Base-by-base conservation (phyloP, 768 basidiomycete species). In the Podaxis mareebaensis region DNA sequence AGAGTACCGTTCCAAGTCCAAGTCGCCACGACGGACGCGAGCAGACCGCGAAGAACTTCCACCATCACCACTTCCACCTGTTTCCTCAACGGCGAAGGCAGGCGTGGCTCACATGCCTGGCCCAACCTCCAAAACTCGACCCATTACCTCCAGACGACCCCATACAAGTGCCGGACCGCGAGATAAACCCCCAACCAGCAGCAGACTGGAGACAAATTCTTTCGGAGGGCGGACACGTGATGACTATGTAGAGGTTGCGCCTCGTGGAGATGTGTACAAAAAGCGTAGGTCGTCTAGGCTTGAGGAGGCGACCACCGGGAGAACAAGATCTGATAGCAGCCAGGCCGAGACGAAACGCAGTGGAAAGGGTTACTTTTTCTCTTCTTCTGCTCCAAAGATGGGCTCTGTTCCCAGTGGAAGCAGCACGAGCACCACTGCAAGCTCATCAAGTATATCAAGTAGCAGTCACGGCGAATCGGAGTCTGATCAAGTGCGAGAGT, bases 141-240 rank as follows among this genome's bases (percentile, higher is more conserved):
- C 30, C 58, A 63, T 46, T 10, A 46, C 68, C 20, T 71, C 76
- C 42, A 79, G 86, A 63, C 76, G 90, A 52, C 90, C 90, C 38
- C 89, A 92, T 70, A 91, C 90, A 24, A 88, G 87, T 63, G 88
- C 88, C n/a, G 89, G 90, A 12, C 86, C 85, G 28, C 77, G 87
- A 63, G 89, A 90, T 69, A 81, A 79, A 70, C 71, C 79, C 56
- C 74, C 72, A 57, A 51, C 49, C 12, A 76, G 76, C 64, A 70
- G 64, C 15, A 55, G 30, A 39, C 53, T 61, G 48, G 64, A 48
- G 49, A 38, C 65, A 28, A 61, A 33, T 28, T 63, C 58, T 38
- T 61, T 55, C 39, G 58, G 42, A 24, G 49, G 56, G 26, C 63
- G 53, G 48, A 48, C 61, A 38, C 55, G 33, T 51, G 55, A 55